phyloP scores from a whole-genome alignment of 331 rosid species.

The Saraca asoca region DNA sequence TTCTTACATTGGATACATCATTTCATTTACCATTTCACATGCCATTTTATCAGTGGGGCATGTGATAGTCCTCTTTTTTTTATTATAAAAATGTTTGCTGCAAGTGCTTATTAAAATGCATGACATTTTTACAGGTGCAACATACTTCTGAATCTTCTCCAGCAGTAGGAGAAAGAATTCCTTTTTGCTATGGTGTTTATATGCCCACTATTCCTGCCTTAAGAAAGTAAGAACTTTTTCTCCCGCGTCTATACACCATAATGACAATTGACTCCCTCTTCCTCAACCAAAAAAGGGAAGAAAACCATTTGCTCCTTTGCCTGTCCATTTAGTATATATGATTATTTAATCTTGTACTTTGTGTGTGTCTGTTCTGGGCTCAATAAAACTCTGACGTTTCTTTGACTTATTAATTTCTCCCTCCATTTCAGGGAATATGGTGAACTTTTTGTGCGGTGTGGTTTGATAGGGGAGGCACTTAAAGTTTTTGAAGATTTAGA shows the following conservation, averaged over 20 bases:
- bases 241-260: conserved; percentile 22
- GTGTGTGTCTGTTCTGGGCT: background rate
- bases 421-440: conserved; percentile 76
- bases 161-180: conserved; percentile 63
- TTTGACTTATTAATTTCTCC: conserved; percentile 5
- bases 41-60: conserved; percentile 12
- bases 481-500: conserved; percentile 88
- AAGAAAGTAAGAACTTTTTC: conserved; percentile 61
- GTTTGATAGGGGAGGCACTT: conserved; percentile 90
- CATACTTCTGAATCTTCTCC: conserved; percentile 61
- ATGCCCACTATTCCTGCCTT: conserved; percentile 79
- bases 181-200: conserved; percentile 60
- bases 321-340: too few relatives aligned
- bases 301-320: background rate
- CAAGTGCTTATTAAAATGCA: conserved; percentile 30
- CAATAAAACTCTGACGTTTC: conserved; percentile 16
- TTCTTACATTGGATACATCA: background rate
- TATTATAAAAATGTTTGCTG: conserved; percentile 1
- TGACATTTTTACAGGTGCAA: conserved; percentile 62
- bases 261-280: background rate
- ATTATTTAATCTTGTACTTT: too few relatives aligned
- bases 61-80: conserved; percentile 24
- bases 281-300: background rate
- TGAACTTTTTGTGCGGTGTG: conserved; percentile 83
- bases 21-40: background rate